These are phyloP conservation scores for Dichotomocladium elegans DNA, from an alignment of 371 early-diverging fungal genomes.

Conservation along the genomic window DNA sequence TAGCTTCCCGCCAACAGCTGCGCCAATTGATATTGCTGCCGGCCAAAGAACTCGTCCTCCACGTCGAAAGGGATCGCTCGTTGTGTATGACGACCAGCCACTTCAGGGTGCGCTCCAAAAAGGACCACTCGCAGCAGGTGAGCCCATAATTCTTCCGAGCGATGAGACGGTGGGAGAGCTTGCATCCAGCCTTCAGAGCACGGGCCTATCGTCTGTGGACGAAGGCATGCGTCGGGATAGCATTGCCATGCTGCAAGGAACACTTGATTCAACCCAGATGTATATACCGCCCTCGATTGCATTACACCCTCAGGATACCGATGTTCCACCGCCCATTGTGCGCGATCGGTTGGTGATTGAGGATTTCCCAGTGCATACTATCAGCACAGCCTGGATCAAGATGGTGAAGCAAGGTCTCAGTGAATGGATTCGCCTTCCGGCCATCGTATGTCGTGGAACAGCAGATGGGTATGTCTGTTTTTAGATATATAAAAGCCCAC, in stretches of 20 bases:
- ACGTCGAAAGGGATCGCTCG: slow-evolving; percentile 56
- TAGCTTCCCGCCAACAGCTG: slow-evolving; percentile 10
- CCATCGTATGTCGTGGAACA: slow-evolving; percentile 63
- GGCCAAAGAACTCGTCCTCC: slow-evolving; percentile 28
- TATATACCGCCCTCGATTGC: slow-evolving; percentile 58
- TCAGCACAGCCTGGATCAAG: slow-evolving; percentile 71
- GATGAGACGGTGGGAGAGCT: slow-evolving; percentile 19
- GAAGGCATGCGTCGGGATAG: slow-evolving; percentile 21
- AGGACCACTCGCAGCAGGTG: slow-evolving; percentile 16
- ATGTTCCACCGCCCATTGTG: slow-evolving; percentile 65
- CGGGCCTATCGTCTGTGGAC: slow-evolving; percentile 1
- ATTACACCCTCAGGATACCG: slow-evolving; percentile 45
- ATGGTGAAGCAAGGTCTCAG: slow-evolving; percentile 68
- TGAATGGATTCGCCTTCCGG: slow-evolving; percentile 67
- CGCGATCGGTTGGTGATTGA: slow-evolving; percentile 60
- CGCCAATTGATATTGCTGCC: slow-evolving; percentile 13
- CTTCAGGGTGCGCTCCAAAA: slow-evolving; percentile 20
- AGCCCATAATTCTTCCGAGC: slow-evolving; percentile 17
- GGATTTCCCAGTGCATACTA: slow-evolving; percentile 60
- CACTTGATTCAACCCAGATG: slow-evolving; percentile 48
- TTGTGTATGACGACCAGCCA: slow-evolving; percentile 62
- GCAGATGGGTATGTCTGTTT: slow-evolving; percentile 43
- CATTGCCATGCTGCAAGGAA: slow-evolving; percentile 22
- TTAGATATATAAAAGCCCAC: too few relatives aligned
- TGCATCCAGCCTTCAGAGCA: slow-evolving; percentile 13